phyloP scores from a whole-genome alignment of 75 land plant genomes.

The Gnetum montanum region DNA sequence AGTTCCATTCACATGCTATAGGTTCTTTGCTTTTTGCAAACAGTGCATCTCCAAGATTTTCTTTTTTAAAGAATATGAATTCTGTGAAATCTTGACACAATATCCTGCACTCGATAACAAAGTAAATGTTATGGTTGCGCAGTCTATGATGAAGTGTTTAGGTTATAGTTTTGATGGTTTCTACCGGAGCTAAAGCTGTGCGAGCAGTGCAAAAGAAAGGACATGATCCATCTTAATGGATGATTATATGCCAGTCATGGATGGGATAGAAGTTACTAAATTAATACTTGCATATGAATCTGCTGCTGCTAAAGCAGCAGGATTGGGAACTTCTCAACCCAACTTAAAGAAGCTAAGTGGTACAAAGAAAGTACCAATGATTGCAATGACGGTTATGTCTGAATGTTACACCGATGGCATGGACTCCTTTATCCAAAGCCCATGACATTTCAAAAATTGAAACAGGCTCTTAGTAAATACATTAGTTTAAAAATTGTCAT shows the following conservation, averaged over 20 bases:
- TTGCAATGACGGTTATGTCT: constrained; percentile 49
- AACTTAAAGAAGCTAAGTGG: not conserved
- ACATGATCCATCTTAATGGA: constrained; percentile 51
- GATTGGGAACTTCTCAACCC: constrained; percentile 10
- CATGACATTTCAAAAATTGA: constrained; percentile 60
- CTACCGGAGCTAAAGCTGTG: constrained; percentile 68
- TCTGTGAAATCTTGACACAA: not conserved
- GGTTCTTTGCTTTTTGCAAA: constrained; percentile 27
- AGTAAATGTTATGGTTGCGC: constrained; percentile 74
- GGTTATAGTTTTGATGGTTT: constrained; percentile 64
- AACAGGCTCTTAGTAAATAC: constrained; percentile 42
- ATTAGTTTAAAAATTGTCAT: constrained; percentile 21
- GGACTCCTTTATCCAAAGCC: constrained; percentile 85
- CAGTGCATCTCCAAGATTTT: constrained; percentile 14
- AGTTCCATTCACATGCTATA: constrained; percentile 34
- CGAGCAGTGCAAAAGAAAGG: constrained; percentile 37
- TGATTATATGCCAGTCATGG: constrained; percentile 88
- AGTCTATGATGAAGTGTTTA: constrained; percentile 71
- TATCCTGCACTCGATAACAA: constrained; percentile 17
- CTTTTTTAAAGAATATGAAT: constrained; percentile 7
- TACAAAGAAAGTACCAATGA: constrained; percentile 27
- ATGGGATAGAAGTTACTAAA: constrained; percentile 78
- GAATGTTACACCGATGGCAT: constrained; percentile 73
- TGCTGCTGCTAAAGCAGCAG: constrained; percentile 25
- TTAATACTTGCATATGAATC: constrained; percentile 61